Conservation (phyloP, 2,329 filamentous ascomycete species). For the Grosmannia huntii region DNA sequence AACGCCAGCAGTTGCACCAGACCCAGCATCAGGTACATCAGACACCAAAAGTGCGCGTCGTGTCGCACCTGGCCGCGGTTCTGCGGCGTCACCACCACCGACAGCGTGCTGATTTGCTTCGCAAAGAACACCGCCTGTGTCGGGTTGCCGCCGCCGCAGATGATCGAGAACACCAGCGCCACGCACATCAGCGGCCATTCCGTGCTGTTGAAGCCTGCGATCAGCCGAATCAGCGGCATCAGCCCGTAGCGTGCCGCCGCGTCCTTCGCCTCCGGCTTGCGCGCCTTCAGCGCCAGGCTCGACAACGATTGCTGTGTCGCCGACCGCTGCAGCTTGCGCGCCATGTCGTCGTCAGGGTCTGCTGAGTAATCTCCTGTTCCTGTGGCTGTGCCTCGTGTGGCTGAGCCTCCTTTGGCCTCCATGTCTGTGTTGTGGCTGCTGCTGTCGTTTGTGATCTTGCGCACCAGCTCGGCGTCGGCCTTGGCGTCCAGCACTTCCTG, state of each 20-base stretch:
- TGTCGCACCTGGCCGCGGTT: conserved; percentile 46
- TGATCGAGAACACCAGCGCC: conserved; percentile 59
- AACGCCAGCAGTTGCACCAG: conserved; percentile 60
- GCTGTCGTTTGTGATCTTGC: background rate
- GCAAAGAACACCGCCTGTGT: conserved; percentile 64
- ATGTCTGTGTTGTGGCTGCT: background rate
- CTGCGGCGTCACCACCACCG: conserved; percentile 21
- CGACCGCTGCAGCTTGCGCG: conserved; percentile 42
- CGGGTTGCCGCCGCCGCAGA: conserved; percentile 66
- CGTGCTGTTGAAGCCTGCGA: conserved; percentile 62
- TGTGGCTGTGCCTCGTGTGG: background rate
- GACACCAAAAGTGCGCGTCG: conserved; percentile 72
- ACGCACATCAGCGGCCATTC: conserved; percentile 62
- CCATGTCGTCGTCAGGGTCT: conserved; percentile 52
- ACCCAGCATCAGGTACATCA: conserved; percentile 81
- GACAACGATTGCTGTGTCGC: conserved; percentile 49
- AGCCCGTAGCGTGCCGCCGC: conserved; percentile 42
- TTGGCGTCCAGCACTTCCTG: conserved; percentile 41
- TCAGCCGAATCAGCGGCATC: conserved; percentile 66
- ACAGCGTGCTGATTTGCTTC: conserved; percentile 60
- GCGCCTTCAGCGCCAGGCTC: conserved; percentile 46
- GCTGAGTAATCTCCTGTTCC: conserved; percentile 24
- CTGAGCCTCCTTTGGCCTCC: conserved; percentile 10
- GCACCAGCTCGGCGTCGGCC: conserved; percentile 24
- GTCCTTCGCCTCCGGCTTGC: conserved; percentile 15